Conservation (phyloP, 2,329 filamentous ascomycete species). For the Drechslerella dactyloides region DNA sequence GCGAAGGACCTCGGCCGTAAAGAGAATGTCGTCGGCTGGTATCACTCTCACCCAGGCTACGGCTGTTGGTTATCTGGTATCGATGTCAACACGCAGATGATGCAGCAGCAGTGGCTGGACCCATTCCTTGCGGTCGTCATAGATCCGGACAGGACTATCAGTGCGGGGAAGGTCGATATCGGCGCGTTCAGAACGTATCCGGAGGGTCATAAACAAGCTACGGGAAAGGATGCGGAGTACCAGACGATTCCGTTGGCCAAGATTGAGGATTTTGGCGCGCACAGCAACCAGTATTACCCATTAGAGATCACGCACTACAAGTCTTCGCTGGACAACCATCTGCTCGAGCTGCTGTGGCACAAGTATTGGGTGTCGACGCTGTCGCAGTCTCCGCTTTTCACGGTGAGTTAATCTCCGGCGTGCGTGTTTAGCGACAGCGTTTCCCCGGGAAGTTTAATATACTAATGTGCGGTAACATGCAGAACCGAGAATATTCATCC, state of each 20-base stretch:
- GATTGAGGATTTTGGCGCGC: constrained; percentile 92
- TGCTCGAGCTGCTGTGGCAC: constrained; percentile 92
- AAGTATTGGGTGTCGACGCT: constrained; percentile 99
- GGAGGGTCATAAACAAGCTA: constrained; percentile 69
- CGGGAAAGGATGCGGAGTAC: constrained; percentile 66
- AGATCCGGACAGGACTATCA: constrained; percentile 93
- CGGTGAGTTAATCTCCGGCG: constrained; percentile 56
- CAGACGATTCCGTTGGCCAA: constrained; percentile 88
- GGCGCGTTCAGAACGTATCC: constrained; percentile 94
- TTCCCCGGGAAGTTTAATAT: constrained; percentile 1
- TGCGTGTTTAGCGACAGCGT: too few relatives aligned
- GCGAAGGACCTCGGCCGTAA: constrained; percentile 72
- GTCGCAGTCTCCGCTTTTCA: constrained; percentile 85
- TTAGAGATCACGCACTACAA: constrained; percentile 95
- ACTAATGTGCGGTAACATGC: not conserved
- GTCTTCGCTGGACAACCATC: constrained; percentile 82
- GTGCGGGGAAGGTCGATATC: constrained; percentile 93
- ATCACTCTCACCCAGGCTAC: constrained; percentile 96
- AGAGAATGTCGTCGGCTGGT: constrained; percentile 97
- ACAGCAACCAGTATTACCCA: constrained; percentile 87
- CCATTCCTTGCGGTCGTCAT: constrained; percentile 96
- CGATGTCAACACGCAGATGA: constrained; percentile 85
- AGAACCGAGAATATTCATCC: constrained; percentile 86
- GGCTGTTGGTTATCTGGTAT: constrained; percentile 98
- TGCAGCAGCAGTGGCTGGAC: constrained; percentile 84